Evolutionary conservation across 2,329 filamentous ascomycete species (phyloP), one percentile per base, ranked within the genome.

Genomic region (Lithohypha guttulata): DNA sequence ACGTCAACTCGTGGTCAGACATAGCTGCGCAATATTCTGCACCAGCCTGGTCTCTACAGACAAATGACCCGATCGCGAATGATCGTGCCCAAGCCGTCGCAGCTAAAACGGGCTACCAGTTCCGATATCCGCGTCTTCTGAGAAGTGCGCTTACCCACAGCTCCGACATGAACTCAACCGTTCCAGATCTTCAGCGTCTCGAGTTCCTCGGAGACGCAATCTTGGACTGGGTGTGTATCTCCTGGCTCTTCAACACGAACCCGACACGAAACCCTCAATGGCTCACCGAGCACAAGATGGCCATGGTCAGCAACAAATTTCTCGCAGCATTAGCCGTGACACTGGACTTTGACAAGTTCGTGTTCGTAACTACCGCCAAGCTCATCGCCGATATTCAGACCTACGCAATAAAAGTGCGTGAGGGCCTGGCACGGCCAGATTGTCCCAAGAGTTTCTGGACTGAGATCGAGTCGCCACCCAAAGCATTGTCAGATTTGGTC

Each of bases 221-320:
- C 2, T 75, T 93, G 1, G 87, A 95, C 55, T 82, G 89, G 75
- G 81, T 71, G 8, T 84, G 81, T 52, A 79, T 96, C 39, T 81
- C 87, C 51, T 77, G 84, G 51, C 69, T 98, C 3, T 96, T 85
- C 61, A 71, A 77, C 49, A 70, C 68, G 3, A 85, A 82, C 51
- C 85, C 86, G 0, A 66, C 75, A 36, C 83, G 81, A 42, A 86
- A 94, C 53, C 89, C 91, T 0, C 87, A 96, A 57, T 96, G 89
- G 89, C 69, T 98, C 43, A 96, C 91, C 0, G 91, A 96, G 60
- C 89, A 96, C 69, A 96, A 96, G 63, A 95, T 93, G 79, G 85
- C 87, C n/a, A 95, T 98, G 84, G 87, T 91, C 0, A 91, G 84
- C 38, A 98, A 98, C 63, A 86, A 87, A 44, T 98, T 96, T 55